These are phyloP conservation scores for Trametes meyenii DNA, from an alignment of 768 basidiomycete species.

Conservation along the genomic window DNA sequence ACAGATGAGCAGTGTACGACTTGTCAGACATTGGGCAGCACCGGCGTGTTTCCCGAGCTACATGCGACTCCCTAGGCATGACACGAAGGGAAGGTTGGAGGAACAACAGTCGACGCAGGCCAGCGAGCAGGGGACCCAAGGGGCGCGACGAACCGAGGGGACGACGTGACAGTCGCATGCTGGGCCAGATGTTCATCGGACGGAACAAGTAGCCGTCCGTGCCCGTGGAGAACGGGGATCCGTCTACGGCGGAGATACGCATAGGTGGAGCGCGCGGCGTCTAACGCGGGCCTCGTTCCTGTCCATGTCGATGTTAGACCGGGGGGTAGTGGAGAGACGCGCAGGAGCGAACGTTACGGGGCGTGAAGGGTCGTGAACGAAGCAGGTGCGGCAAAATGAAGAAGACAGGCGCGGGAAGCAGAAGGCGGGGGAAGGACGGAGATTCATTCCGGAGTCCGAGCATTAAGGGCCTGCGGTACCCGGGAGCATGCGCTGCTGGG, in stretches of 20 bases:
- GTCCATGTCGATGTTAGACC: not conserved
- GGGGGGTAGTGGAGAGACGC: not conserved
- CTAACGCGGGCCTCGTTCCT: not conserved
- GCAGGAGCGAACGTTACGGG: not conserved
- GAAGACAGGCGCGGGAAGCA: not conserved
- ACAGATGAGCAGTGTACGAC: slow-evolving; percentile 4
- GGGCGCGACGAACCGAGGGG: too few species aligned
- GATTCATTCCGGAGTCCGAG: slow-evolving; percentile 10
- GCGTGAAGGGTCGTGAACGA: not conserved
- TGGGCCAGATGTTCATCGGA: too few species aligned
- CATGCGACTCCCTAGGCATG: not conserved
- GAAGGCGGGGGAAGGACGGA: not conserved
- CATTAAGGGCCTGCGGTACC: slow-evolving; percentile 8
- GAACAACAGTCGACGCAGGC: not conserved
- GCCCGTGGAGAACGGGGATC: too few species aligned
- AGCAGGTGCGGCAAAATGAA: not conserved
- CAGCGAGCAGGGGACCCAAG: too few species aligned
- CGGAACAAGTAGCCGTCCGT: too few species aligned
- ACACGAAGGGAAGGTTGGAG: not conserved
- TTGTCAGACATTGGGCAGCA: not conserved
- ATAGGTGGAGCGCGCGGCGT: too few species aligned
- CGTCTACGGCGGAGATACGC: too few species aligned
- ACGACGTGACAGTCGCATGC: too few species aligned
- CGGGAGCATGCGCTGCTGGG: not conserved
- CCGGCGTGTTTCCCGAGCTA: not conserved